Evolutionary conservation across 345 rosid genomes (phyloP).

Genomic region (Erodium maritimum): DNA sequence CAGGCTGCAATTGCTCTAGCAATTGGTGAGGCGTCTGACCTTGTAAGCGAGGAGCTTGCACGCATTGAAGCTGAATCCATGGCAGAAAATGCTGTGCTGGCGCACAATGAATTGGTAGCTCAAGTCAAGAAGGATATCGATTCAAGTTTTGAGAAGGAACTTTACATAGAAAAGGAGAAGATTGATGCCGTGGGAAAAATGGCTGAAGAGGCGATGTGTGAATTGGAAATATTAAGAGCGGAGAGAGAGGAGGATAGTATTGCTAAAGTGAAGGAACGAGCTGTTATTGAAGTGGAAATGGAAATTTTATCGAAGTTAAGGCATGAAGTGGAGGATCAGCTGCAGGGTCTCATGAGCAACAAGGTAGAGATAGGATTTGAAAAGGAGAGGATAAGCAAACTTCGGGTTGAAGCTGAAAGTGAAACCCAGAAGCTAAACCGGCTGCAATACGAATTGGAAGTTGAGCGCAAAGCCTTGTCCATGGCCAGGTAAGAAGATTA

Average conservation of each 20-base stretch:
- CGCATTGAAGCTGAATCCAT: slow-evolving; percentile 86
- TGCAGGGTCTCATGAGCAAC: slow-evolving; percentile 49
- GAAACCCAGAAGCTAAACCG: slow-evolving; percentile 62
- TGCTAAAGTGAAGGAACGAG: slow-evolving; percentile 55
- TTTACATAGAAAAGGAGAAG: slow-evolving; percentile 54
- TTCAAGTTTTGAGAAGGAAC: slow-evolving; percentile 65
- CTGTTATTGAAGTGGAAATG: slow-evolving; percentile 68
- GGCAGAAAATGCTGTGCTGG: slow-evolving; percentile 79
- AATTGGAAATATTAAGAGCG: slow-evolving; percentile 49
- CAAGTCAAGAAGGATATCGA: slow-evolving; percentile 76
- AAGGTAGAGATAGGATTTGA: slow-evolving; percentile 72
- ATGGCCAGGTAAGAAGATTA: slow-evolving; percentile 49
- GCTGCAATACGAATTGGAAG: slow-evolving; percentile 68
- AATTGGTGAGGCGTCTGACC: slow-evolving; percentile 65
- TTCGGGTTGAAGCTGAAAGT: slow-evolving; percentile 50
- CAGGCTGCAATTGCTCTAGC: slow-evolving; percentile 93
- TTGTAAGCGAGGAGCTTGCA: slow-evolving; percentile 76
- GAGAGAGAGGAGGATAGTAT: slow-evolving; percentile 61
- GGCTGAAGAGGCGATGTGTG: slow-evolving; percentile 72
- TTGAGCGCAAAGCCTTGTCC: slow-evolving; percentile 73
- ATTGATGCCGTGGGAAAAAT: slow-evolving; percentile 60
- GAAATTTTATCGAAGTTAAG: slow-evolving; percentile 58
- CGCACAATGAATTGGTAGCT: slow-evolving; percentile 64
- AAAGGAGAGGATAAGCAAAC: slow-evolving; percentile 56
- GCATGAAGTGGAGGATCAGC: slow-evolving; percentile 62